Base-by-base conservation (phyloP, 2,329 filamentous ascomycete species). In the Alternaria sp. region DNA sequence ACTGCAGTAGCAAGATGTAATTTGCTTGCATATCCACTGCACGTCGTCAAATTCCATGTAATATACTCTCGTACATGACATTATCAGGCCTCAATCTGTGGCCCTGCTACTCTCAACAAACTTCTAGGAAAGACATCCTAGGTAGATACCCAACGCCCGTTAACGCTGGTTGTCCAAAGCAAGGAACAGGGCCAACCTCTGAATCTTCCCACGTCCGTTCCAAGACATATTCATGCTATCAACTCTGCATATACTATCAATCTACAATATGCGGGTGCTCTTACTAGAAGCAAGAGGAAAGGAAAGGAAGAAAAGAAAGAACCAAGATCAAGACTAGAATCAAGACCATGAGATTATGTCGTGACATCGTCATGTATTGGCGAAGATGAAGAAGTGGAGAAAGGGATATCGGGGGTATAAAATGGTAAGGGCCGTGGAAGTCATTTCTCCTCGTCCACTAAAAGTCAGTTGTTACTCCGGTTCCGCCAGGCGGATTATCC, bases 391-490 rank as follows among this genome's bases (percentile, higher is more conserved):
- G 51, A 66, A 62, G 58, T 54, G 57, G 65, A 70, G 34, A 54
- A 57, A 50, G 50, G 62, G 61, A 69, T 66, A 67, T 70, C 58
- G 42, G 60, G 68, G 69, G 71, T 72, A 73, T 74, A 72, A 67
- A 64, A 58, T 61, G 58, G 63, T 61, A 65, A 58, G 36, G 54
- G 58, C 50, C 56, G 53, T 62, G 48, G 45, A 62, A 51, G 29
- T 63, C 58, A 33, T 58, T 40, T 60, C 51, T 41, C 37, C 33
- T 40, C 23, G 11, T 51, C 49, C 58, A 45, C 58, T 39, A 34
- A 51, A 56, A 34, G 44, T 42, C 49, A 11, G 51, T 50, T 49
- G 46, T 17, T 48, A 42, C 26, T 49, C 49, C 40, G 40, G 50
- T 37, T 45, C 34, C 46, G 44, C 45, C 44, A 45, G 23, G 24